phyloP scores from a whole-genome alignment of 345 rosid genomes.

The Brassica incana region DNA sequence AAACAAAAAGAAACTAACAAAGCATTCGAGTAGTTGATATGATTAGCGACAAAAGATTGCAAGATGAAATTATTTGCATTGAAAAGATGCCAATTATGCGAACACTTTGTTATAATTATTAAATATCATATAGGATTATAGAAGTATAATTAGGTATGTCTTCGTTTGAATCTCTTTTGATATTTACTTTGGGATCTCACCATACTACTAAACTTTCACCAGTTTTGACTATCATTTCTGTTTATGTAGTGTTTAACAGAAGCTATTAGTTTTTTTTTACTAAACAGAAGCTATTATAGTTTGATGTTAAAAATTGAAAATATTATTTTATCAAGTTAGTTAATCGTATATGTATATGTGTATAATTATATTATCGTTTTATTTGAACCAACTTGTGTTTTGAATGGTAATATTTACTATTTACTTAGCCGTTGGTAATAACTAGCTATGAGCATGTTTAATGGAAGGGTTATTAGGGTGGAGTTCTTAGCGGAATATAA shows the following conservation, averaged over 20 bases:
- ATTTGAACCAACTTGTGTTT: neutral
- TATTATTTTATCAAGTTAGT: neutral
- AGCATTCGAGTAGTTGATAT: neutral
- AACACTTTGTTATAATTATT: neutral
- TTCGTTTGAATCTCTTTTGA: neutral
- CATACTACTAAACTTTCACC: neutral
- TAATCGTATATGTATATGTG: neutral
- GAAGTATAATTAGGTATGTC: neutral
- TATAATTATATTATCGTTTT: neutral
- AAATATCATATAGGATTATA: neutral
- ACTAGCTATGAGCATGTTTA: neutral
- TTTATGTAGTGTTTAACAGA: neutral
- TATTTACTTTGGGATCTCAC: neutral
- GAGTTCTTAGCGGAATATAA: too few species aligned
- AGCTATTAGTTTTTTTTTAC: neutral
- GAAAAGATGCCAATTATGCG: neutral
- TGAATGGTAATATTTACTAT: neutral
- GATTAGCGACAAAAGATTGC: neutral
- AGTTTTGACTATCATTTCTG: neutral
- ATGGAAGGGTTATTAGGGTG: too few species aligned
- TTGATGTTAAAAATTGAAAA: neutral
- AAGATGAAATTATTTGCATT: neutral
- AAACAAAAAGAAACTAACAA: neutral
- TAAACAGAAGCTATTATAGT: neutral
- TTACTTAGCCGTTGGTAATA: neutral